Evolutionary conservation across 2,329 filamentous ascomycete species (phyloP).

Genomic region (Cadophora luteo-olivacea): DNA sequence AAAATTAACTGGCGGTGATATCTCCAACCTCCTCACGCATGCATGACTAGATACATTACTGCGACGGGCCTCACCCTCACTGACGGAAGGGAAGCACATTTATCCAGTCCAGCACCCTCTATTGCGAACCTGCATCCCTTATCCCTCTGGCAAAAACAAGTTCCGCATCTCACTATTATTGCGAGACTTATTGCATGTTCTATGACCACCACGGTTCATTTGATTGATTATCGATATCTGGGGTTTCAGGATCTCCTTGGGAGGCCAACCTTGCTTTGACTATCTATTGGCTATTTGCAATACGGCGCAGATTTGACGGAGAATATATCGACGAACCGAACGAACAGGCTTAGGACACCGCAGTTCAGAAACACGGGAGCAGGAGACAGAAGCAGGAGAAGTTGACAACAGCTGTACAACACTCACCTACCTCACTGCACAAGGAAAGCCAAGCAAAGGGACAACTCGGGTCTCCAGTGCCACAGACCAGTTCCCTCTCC

Average conservation of each 20-base stretch:
- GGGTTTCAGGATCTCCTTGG: conserved; percentile 30
- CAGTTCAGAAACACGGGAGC: conserved; percentile 17
- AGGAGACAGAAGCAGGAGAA: conserved; percentile 8
- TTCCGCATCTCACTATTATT: not conserved
- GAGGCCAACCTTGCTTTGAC: conserved; percentile 26
- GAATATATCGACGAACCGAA: conserved; percentile 17
- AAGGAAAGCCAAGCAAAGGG: not conserved
- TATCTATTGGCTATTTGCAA: conserved; percentile 21
- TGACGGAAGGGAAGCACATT: conserved; percentile 6
- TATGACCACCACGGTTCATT: not conserved
- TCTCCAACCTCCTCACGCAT: conserved; percentile 33
- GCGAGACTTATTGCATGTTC: conserved; percentile 14
- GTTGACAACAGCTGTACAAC: not conserved
- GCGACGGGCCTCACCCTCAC: not conserved
- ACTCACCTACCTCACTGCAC: not conserved
- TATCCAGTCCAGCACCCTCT: conserved; percentile 6
- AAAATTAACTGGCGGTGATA: conserved; percentile 29
- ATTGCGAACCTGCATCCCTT: not conserved
- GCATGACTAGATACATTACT: conserved; percentile 36
- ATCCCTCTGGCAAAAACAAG: not conserved
- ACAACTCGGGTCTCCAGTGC: conserved; percentile 26
- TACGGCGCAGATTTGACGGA: conserved; percentile 13
- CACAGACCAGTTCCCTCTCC: conserved; percentile 19
- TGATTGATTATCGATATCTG: conserved; percentile 10
- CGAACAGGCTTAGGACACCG: conserved; percentile 10